A percentile compares a stretch with the other conserved stretches of the same genome.
Conservation (phyloP, 179 eudicot species). For the Heliamphora pulchella region DNA sequence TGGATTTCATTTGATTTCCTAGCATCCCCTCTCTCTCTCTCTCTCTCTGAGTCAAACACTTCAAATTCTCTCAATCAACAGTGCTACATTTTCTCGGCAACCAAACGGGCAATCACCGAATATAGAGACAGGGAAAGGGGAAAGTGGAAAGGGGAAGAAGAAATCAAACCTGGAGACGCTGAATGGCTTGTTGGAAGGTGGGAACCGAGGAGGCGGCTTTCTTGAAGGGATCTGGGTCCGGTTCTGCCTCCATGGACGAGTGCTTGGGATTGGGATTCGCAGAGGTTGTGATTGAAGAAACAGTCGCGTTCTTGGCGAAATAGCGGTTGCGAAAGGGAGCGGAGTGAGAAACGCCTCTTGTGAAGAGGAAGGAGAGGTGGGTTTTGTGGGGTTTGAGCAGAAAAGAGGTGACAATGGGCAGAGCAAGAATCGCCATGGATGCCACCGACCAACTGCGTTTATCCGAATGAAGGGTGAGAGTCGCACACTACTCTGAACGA, state of each 20-base stretch:
- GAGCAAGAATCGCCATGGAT: slow-evolving; percentile 60
- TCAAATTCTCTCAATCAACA: background rate
- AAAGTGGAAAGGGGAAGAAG: background rate
- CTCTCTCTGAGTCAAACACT: too few species aligned
- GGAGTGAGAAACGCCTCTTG: slow-evolving; percentile 11
- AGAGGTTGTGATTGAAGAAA: slow-evolving; percentile 26
- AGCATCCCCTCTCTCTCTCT: too few species aligned
- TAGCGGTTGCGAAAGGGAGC: slow-evolving; percentile 28
- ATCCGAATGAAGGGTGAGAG: too few species aligned
- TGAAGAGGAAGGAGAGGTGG: slow-evolving; percentile 33
- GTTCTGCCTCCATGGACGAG: slow-evolving; percentile 18
- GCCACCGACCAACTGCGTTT: background rate
- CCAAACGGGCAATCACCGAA: background rate
- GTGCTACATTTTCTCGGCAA: background rate
- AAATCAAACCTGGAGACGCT: slow-evolving; percentile 68
- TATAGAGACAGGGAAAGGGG: background rate
- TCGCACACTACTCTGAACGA: too few species aligned
- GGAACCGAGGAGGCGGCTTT: slow-evolving; percentile 33
- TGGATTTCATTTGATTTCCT: too few species aligned
- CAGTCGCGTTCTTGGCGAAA: background rate
- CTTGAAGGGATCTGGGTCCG: slow-evolving; percentile 19
- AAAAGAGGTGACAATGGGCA: slow-evolving; percentile 50
- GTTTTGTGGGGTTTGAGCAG: slow-evolving; percentile 64
- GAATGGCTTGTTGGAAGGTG: slow-evolving; percentile 96
- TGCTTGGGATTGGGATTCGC: slow-evolving; percentile 21